phyloP scores from a whole-genome alignment of 164 flowering plant species.

The Liquidambar formosana region DNA sequence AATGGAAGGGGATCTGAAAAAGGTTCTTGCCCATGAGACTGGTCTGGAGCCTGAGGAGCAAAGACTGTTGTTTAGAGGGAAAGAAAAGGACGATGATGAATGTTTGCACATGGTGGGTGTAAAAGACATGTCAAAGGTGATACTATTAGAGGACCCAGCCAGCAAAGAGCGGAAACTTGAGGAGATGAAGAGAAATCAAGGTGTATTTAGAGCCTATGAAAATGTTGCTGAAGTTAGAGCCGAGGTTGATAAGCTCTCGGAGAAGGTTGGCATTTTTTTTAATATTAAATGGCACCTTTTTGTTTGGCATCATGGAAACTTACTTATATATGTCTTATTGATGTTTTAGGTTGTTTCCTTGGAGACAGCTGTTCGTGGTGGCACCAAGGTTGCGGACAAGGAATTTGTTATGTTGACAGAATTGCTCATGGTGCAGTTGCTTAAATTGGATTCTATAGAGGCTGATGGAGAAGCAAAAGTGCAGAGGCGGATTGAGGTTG shows the following conservation, averaged over 20 bases:
- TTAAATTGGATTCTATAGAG: slow-evolving; percentile 39
- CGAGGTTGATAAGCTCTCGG: slow-evolving; percentile 33
- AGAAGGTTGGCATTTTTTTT: slow-evolving; percentile 23
- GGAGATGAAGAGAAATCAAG: slow-evolving; percentile 30
- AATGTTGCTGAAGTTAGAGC: slow-evolving; percentile 24
- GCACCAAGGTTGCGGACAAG: slow-evolving; percentile 37
- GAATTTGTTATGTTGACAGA: slow-evolving; percentile 42
- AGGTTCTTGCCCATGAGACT: slow-evolving; percentile 29
- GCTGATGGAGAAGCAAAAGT: slow-evolving; percentile 45
- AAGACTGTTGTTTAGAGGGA: slow-evolving; percentile 51
- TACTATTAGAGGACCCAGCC: slow-evolving; percentile 38
- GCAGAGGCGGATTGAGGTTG: slow-evolving; percentile 42
- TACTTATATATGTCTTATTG: not conserved
- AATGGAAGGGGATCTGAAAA: slow-evolving; percentile 46
- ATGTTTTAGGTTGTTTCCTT: slow-evolving; percentile 31
- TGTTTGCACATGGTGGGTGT: slow-evolving; percentile 39
- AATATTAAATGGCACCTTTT: not conserved
- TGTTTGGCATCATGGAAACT: not conserved
- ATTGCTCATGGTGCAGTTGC: slow-evolving; percentile 47
- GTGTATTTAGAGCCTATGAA: slow-evolving; percentile 22
- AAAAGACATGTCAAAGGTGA: slow-evolving; percentile 38
- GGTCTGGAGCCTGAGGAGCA: slow-evolving; percentile 47
- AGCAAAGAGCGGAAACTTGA: slow-evolving; percentile 37
- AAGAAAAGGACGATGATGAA: slow-evolving; percentile 38
- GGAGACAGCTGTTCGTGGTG: slow-evolving; percentile 26